Evolutionary conservation across 2,329 filamentous ascomycete genomes (phyloP).

Genomic region (Penicillium sclerotiorum): DNA sequence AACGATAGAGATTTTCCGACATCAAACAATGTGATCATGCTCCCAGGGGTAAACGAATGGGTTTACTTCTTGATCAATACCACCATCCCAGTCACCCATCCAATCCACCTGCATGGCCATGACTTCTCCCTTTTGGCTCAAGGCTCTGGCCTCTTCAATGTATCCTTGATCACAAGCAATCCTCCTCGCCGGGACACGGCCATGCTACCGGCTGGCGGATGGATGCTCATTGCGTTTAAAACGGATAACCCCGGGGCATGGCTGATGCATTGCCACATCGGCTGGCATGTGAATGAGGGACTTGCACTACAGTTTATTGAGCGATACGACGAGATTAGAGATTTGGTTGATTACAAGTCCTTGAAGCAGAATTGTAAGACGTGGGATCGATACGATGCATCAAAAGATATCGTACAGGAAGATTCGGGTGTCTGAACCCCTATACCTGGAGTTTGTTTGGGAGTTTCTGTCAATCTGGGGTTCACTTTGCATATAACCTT

Average conservation of each 20-base stretch:
- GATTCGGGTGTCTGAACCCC: not conserved
- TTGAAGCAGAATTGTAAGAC: not conserved
- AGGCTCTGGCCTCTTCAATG: not conserved
- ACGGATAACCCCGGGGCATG: constrained; percentile 17
- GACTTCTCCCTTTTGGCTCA: constrained; percentile 8
- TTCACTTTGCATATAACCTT: no score
- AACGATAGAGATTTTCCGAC: not conserved
- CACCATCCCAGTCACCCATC: constrained; percentile 4
- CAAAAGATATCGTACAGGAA: not conserved
- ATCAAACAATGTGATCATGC: constrained; percentile 1
- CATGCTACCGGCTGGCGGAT: not conserved
- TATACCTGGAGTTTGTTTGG: no score
- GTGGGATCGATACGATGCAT: not conserved
- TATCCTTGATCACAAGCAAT: not conserved
- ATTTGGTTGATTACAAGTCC: not conserved
- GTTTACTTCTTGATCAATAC: constrained; percentile 10
- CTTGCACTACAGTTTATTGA: constrained; percentile 15
- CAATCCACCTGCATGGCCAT: constrained; percentile 14
- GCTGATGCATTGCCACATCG: constrained; percentile 18
- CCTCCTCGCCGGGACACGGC: constrained; percentile 10
- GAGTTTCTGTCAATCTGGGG: no score
- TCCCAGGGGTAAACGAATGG: constrained; percentile 3
- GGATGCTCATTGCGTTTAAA: constrained; percentile 5
- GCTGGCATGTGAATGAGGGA: constrained; percentile 15
- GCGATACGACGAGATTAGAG: not conserved